A percentile compares a stretch with the other conserved stretches of the same genome.
Conservation (phyloP, 2,329 filamentous ascomycete species). For the Metarhizium sp. region DNA sequence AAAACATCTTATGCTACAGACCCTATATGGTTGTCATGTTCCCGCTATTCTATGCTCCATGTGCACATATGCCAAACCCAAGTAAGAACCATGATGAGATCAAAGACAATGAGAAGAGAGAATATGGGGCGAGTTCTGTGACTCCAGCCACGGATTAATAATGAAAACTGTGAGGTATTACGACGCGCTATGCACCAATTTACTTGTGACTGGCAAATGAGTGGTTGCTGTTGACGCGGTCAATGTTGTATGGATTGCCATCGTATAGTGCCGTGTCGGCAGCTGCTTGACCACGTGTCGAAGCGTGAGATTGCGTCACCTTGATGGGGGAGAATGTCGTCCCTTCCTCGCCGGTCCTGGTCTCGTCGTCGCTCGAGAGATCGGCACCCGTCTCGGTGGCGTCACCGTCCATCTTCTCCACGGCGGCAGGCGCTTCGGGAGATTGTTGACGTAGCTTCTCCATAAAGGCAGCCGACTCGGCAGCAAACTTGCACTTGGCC, state of each 20-base stretch:
- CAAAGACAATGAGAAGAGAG: no score
- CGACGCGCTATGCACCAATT: not conserved
- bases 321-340: not conserved
- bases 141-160: no score
- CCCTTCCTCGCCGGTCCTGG: not conserved
- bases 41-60: no score
- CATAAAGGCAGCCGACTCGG: slow-evolving; percentile 5
- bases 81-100: no score
- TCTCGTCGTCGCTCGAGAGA: not conserved
- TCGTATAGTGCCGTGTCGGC: not conserved
- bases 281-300: not conserved
- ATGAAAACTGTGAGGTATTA: no score
- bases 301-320: not conserved
- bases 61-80: no score
- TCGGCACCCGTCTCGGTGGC: not conserved
- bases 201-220: not conserved
- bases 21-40: no score
- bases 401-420: no score
- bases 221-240: slow-evolving; percentile 3
- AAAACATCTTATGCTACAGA: no score
- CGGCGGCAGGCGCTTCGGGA: not conserved
- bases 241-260: slow-evolving; percentile 5
- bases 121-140: no score
- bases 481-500: slow-evolving; percentile 6
- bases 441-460: slow-evolving; percentile 3